Percentiles rank a stretch among this genome's conserved stretches.
These are phyloP conservation scores for Arthromyces matolae DNA, from an alignment of 768 basidiomycete species.

Conservation along the genomic window DNA sequence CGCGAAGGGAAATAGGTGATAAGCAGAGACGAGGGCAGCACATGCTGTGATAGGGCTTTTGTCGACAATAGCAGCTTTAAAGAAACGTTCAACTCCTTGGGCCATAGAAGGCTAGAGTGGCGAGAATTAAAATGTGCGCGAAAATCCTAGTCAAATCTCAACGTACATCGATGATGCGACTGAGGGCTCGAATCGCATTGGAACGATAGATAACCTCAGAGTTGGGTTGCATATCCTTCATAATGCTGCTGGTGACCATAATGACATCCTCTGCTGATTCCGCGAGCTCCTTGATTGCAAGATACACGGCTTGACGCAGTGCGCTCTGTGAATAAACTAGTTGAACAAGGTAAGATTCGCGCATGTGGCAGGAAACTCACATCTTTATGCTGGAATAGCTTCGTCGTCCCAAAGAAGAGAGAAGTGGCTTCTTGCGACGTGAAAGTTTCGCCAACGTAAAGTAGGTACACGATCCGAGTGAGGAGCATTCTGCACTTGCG, in stretches of 20 bases:
- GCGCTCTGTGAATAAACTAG: constrained; percentile 73
- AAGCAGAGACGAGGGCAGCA: constrained; percentile 93
- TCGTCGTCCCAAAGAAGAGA: constrained; percentile 97
- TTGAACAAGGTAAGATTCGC: no score
- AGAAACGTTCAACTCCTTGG: constrained; percentile 97
- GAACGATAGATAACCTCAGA: constrained; percentile 98
- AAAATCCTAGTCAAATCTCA: constrained; percentile 1
- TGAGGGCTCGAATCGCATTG: constrained; percentile 94
- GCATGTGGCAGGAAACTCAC: constrained; percentile 57
- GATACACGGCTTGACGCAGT: constrained; percentile 94
- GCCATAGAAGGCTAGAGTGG: constrained; percentile 90
- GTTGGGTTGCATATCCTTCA: constrained; percentile 99
- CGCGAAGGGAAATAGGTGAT: constrained; percentile 90
- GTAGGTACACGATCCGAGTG: constrained; percentile 92
- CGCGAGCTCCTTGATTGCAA: constrained; percentile 97
- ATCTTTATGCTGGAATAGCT: constrained; percentile 99
- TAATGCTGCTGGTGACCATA: constrained; percentile 98
- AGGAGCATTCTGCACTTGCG: constrained; percentile 95
- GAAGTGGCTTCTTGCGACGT: constrained; percentile 95
- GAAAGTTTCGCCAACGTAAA: constrained; percentile 95
- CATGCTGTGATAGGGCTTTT: constrained; percentile 93
- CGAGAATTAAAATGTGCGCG: constrained; percentile 7
- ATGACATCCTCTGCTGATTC: constrained; percentile 97
- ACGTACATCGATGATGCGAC: constrained; percentile 95
- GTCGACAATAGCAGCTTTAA: constrained; percentile 99